These are phyloP conservation scores for Podaxis rugospora DNA, from an alignment of 768 basidiomycete species.

Conservation along the genomic window DNA sequence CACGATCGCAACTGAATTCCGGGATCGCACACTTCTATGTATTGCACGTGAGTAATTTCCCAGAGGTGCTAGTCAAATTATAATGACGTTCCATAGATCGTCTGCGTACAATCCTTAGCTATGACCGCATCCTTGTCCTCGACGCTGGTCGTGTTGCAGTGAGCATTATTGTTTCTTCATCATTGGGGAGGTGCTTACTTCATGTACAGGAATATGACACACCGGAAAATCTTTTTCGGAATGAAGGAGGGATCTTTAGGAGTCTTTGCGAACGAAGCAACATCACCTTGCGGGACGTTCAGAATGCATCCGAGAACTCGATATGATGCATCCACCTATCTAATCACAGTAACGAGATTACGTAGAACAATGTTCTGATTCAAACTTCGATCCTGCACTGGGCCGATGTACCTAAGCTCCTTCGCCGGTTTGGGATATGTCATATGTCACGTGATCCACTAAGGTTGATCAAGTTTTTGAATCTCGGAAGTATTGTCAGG, in stretches of 20 bases:
- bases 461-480: not conserved
- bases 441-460: not conserved
- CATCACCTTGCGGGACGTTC: slow-evolving; percentile 19
- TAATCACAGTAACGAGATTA: not conserved
- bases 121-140: slow-evolving; percentile 69
- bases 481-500: not conserved
- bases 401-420: no score
- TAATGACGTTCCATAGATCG: slow-evolving; percentile 40
- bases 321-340: not conserved
- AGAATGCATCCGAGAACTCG: not conserved
- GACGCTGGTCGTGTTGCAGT: slow-evolving; percentile 57
- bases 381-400: no score
- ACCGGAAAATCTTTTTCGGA: slow-evolving; percentile 46
- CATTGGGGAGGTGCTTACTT: not conserved
- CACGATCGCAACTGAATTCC: slow-evolving; percentile 73
- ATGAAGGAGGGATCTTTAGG: slow-evolving; percentile 49
- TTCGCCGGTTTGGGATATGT: no score
- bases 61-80: slow-evolving; percentile 13
- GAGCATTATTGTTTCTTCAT: slow-evolving; percentile 11
- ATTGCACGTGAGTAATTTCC: slow-evolving; percentile 62
- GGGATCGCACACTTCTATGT: slow-evolving; percentile 67
- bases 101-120: slow-evolving; percentile 70
- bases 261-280: slow-evolving; percentile 44
- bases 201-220: slow-evolving; percentile 50
- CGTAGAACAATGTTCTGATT: no score